These are phyloP conservation scores for Aspergillus sp. DNA, from an alignment of 2,329 filamentous ascomycete species.

Conservation along the genomic window DNA sequence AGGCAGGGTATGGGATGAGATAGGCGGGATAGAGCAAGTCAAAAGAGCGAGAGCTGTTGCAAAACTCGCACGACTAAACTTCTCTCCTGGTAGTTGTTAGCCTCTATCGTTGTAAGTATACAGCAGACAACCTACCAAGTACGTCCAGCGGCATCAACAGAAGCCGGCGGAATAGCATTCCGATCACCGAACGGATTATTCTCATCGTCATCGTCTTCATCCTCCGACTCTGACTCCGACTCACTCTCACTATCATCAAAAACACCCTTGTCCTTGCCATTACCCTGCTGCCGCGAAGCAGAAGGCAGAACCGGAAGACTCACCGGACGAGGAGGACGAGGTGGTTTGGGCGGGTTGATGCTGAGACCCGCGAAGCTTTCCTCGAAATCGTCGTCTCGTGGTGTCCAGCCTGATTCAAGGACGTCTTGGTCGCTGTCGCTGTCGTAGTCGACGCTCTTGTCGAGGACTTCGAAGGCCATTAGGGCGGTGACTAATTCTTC, in stretches of 20 bases:
- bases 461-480: slow-evolving; percentile 90
- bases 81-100: slow-evolving; percentile 22
- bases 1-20: too few relatives aligned
- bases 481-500: slow-evolving; percentile 90
- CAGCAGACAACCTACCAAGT: slow-evolving; percentile 25
- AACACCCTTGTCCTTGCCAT: slow-evolving; percentile 11
- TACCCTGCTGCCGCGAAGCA: slow-evolving; percentile 9
- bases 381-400: slow-evolving; percentile 18
- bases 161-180: slow-evolving; percentile 51
- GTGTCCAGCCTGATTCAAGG: slow-evolving; percentile 21
- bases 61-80: slow-evolving; percentile 9
- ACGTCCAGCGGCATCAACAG: slow-evolving; percentile 23
- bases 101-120: background rate
- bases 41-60: too few relatives aligned
- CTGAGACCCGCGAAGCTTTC: slow-evolving; percentile 29
- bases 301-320: slow-evolving; percentile 39
- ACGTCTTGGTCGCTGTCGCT: slow-evolving; percentile 58
- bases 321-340: slow-evolving; percentile 53
- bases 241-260: slow-evolving; percentile 43
- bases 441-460: slow-evolving; percentile 56
- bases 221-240: slow-evolving; percentile 45
- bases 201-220: slow-evolving; percentile 62
- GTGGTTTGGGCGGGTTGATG: slow-evolving; percentile 31
- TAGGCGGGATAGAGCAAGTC: too few relatives aligned
- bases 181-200: slow-evolving; percentile 81